Base-by-base conservation (phyloP, 805 yeast genomes). In the Suhomyces canberraensis region DNA sequence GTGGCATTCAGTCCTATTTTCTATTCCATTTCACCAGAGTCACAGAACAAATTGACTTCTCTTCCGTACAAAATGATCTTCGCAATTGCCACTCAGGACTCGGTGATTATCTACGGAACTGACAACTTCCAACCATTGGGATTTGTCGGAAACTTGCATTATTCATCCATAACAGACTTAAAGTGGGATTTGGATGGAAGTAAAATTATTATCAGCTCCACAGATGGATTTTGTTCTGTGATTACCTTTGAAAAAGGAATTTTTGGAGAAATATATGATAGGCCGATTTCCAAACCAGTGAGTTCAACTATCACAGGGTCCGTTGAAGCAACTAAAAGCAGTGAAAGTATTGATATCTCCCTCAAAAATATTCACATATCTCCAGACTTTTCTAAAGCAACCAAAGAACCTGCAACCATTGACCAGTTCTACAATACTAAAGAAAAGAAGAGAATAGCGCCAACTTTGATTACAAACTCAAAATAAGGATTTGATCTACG, bases 41-140 rank as follows among this genome's bases (percentile, higher is more conserved):
- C 33, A 2, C 22, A 34, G 4, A 19, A 19, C 2, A 15, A 22
- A 7, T 72, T 71, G 11, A 73, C 87, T 42, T 60, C 66, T 4
- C 59, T 90, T 30, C 84, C 87, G 1, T 89, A 93, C 52, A 76
- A 88, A 44, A 75, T 93, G 78, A 63, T 91, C 1, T 90, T 84
- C 63, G 98, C 97, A 0, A 84, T 93, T 14, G 98, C 96, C 0
- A 90, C 97, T 0, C 89, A 86, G 39, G 96, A 87, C 54, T 75
- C 90, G 11, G 83, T 93, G 9, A 52, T 83, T 7, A 63, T 93
- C 2, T 93, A 86, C 60, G 95, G 88, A 47, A 91, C 98, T 0
- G 84, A 81, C 44, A 69, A 71, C 21, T 50, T 69, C 17, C 59
- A 71, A 38, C 95, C 97, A 2, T 51, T 93, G 16, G 93, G 90